These are phyloP conservation scores for Pseudozyma sp. DNA, from an alignment of 1,284 basidiomycete species.

Conservation along the genomic window DNA sequence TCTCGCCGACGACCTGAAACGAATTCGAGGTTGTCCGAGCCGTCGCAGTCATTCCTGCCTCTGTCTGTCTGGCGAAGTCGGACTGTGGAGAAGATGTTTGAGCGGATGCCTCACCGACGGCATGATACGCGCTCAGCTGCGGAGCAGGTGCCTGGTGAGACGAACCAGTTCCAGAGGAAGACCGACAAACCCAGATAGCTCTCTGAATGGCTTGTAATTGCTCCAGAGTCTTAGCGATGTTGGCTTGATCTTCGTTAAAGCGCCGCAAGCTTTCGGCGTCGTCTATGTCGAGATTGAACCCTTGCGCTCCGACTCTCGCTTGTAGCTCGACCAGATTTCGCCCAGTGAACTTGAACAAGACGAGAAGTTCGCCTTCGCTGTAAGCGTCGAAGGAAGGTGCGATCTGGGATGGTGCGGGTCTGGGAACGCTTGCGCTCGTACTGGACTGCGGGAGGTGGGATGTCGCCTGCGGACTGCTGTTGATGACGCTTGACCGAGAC, in stretches of 20 bases:
- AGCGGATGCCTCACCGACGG: neutral
- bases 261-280: neutral
- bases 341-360: neutral
- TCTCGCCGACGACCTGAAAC: slow-evolving; percentile 38
- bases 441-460: slow-evolving; percentile 15
- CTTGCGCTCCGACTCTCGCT: neutral
- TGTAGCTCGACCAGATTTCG: neutral
- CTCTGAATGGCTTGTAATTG: neutral
- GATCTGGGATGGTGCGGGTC: neutral
- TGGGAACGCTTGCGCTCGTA: slow-evolving; percentile 14
- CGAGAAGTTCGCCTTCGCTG: slow-evolving; percentile 1
- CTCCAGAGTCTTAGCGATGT: neutral
- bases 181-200: neutral
- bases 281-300: neutral
- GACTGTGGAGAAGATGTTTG: neutral
- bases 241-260: neutral
- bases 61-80: neutral
- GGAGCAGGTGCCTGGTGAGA: neutral
- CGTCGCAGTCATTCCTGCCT: neutral
- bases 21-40: slow-evolving; percentile 21
- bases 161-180: neutral
- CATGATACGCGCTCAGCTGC: no score
- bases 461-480: neutral
- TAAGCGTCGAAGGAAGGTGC: neutral
- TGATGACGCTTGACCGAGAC: neutral